Percentiles rank a stretch among this genome's conserved stretches.
These are phyloP conservation scores for Ophioceras dolichostomum DNA, from an alignment of 2,329 filamentous ascomycete genomes.

Conservation along the genomic window DNA sequence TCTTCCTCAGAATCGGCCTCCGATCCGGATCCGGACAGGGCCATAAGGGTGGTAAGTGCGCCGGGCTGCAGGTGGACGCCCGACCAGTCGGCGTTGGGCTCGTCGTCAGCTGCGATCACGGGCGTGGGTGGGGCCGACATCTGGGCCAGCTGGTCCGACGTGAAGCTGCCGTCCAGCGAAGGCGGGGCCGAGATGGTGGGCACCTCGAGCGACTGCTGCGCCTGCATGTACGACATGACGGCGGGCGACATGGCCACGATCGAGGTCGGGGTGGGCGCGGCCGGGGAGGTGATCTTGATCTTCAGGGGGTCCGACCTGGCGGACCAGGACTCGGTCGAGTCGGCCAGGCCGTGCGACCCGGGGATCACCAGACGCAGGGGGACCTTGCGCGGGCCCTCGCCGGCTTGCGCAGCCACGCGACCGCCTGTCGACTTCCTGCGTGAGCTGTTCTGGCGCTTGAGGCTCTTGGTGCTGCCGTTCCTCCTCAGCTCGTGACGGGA, in stretches of 20 bases:
- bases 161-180: conserved; percentile 79
- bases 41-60: conserved; percentile 69
- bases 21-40: conserved; percentile 49
- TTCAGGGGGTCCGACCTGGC: conserved; percentile 28
- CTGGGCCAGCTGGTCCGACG: conserved; percentile 66
- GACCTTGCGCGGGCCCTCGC: conserved; percentile 21
- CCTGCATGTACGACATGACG: conserved; percentile 57
- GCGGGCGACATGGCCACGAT: conserved; percentile 66
- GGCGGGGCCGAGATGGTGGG: conserved; percentile 71
- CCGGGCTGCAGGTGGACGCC: conserved; percentile 66
- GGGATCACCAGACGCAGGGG: conserved; percentile 44
- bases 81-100: conserved; percentile 52
- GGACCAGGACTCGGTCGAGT: conserved; percentile 25
- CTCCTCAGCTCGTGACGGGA: conserved; percentile 29
- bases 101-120: conserved; percentile 46
- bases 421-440: conserved; percentile 10
- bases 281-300: conserved; percentile 42
- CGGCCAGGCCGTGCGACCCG: conserved; percentile 17
- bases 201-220: conserved; percentile 49
- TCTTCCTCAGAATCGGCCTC: conserved; percentile 38
- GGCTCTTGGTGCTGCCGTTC: conserved; percentile 11
- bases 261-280: conserved; percentile 50
- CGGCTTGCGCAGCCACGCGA: background rate
- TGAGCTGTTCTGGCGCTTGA: conserved; percentile 23
- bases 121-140: conserved; percentile 81